phyloP scores from a whole-genome alignment of 257 asterid species.

The Jacaranda mimosifolia region DNA sequence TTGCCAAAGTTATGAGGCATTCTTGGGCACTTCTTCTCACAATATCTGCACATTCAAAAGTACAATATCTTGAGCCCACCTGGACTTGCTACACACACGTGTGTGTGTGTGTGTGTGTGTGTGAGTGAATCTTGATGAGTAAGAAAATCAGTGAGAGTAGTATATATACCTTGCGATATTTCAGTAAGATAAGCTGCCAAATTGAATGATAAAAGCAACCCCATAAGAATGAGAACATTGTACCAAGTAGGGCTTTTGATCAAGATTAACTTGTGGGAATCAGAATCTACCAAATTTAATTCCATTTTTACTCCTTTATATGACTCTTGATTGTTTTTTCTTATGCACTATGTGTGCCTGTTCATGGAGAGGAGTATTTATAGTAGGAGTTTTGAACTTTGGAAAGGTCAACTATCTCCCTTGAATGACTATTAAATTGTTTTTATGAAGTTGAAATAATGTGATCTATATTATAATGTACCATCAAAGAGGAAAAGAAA shows the following conservation, averaged over 20 bases:
- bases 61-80: too few species aligned
- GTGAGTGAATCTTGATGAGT: too few species aligned
- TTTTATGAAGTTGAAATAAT: conserved; percentile 12
- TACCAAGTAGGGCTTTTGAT: background rate
- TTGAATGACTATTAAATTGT: too few species aligned
- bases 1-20: conserved; percentile 31
- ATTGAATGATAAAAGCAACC: conserved; percentile 40
- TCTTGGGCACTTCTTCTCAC: conserved; percentile 31
- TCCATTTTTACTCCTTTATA: conserved; percentile 33
- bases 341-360: background rate
- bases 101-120: too few species aligned
- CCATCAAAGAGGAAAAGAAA: background rate
- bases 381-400: conserved; percentile 21
- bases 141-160: background rate
- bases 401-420: conserved; percentile 1
- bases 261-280: conserved; percentile 18
- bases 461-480: background rate
- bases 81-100: too few species aligned
- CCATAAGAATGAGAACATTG: conserved; percentile 22
- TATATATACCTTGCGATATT: conserved; percentile 37
- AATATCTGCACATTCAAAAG: conserved; percentile 36
- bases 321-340: conserved; percentile 12
- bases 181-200: conserved; percentile 35
- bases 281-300: conserved; percentile 15
- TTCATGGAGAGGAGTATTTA: conserved; percentile 30